Conservation (phyloP, 192 early-diverging fungal species). For the Coemansia pectinata region DNA sequence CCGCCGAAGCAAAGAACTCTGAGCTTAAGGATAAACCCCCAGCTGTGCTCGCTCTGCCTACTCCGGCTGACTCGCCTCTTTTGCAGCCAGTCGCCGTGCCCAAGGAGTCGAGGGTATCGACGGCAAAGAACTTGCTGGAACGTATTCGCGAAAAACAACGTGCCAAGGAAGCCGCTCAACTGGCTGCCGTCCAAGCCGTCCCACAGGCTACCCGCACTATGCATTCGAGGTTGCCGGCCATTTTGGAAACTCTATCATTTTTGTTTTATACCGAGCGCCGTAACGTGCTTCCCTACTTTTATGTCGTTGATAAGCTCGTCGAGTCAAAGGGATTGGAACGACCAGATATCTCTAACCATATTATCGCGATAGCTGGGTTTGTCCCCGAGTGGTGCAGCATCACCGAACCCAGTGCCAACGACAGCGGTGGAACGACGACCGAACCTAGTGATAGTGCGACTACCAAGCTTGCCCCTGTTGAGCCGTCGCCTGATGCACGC, state of each 20-base stretch:
- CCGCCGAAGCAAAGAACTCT: neutral
- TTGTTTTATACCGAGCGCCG: constrained; percentile 49
- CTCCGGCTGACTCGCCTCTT: constrained; percentile 31
- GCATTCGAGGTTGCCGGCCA: constrained; percentile 42
- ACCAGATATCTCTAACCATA: neutral
- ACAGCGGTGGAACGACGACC: neutral
- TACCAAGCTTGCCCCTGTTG: neutral
- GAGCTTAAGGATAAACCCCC: neutral
- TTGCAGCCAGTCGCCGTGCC: constrained; percentile 4
- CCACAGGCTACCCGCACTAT: constrained; percentile 32
- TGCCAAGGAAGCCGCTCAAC: constrained; percentile 17
- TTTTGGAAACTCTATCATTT: constrained; percentile 47
- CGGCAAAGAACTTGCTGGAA: constrained; percentile 37
- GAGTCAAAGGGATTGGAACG: constrained; percentile 40
- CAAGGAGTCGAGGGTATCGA: neutral
- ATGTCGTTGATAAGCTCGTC: constrained; percentile 41
- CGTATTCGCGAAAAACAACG: constrained; percentile 56
- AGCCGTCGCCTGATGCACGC: constrained; percentile 26
- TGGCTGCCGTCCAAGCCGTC: neutral
- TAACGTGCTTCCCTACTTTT: constrained; percentile 31
- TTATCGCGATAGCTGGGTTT: constrained; percentile 25
- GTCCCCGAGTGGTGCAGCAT: constrained; percentile 50
- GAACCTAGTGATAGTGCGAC: neutral
- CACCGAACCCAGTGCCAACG: neutral
- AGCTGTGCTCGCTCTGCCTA: constrained; percentile 8